These are phyloP conservation scores for Paraphaeosphaeria minitans DNA, from an alignment of 2,329 filamentous ascomycete genomes.

Conservation along the genomic window DNA sequence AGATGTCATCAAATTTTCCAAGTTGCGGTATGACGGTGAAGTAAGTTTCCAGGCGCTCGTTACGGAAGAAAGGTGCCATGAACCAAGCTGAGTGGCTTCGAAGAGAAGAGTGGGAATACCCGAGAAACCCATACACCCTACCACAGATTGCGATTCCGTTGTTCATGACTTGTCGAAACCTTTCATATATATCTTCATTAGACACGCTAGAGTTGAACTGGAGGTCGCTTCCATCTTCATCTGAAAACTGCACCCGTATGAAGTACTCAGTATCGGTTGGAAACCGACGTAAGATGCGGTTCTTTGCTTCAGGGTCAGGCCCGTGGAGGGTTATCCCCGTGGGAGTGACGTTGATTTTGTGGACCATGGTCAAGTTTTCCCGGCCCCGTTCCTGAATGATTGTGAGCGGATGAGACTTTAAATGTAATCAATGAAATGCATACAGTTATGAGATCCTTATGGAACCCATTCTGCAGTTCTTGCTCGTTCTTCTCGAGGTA, in stretches of 20 bases:
- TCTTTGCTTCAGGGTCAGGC: conserved; percentile 62
- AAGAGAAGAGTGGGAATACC: conserved; percentile 19
- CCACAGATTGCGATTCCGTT: conserved; percentile 54
- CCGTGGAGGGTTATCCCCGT: conserved; percentile 48
- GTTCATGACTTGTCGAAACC: conserved; percentile 63
- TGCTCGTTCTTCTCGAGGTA: conserved; percentile 13
- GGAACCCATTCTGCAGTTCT: conserved; percentile 6
- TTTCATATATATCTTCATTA: conserved; percentile 30
- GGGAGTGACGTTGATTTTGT: conserved; percentile 31
- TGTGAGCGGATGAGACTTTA: background rate
- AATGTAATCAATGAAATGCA: background rate
- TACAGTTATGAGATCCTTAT: conserved; percentile 2
- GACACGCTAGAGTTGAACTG: conserved; percentile 55
- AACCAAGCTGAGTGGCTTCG: conserved; percentile 21
- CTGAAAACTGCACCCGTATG: conserved; percentile 68
- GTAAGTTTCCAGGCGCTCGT: conserved; percentile 3
- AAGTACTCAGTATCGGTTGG: conserved; percentile 15
- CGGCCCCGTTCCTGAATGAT: background rate
- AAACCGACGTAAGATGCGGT: conserved; percentile 18
- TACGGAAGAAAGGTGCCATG: conserved; percentile 17
- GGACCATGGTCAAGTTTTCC: conserved; percentile 4
- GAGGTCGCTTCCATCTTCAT: conserved; percentile 70
- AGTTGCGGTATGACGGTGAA: conserved; percentile 12
- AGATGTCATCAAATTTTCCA: conserved; percentile 48
- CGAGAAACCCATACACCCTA: conserved; percentile 16